Conservation (phyloP, 2,329 filamentous ascomycete species). For the Ophiocordyceps unilateralis region DNA sequence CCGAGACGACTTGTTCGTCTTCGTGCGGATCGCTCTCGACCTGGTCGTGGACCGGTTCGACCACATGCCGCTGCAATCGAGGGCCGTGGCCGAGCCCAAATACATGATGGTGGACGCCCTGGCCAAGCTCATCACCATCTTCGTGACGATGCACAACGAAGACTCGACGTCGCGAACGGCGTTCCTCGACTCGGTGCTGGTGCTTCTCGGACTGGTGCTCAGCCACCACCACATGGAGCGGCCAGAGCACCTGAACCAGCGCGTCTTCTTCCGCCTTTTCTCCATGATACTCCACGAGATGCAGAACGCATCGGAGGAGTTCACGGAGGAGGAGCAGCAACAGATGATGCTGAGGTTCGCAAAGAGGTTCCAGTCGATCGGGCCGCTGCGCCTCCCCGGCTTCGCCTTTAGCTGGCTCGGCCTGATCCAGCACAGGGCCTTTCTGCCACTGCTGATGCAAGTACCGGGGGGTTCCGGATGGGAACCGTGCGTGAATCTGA, state of each 20-base stretch:
- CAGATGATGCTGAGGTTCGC: conserved; percentile 59
- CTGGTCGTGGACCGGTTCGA: conserved; percentile 65
- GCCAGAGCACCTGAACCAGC: conserved; percentile 68
- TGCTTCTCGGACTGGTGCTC: conserved; percentile 62
- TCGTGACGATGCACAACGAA: conserved; percentile 57
- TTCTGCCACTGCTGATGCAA: conserved; percentile 62
- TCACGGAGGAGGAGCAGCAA: conserved; percentile 43
- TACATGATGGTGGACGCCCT: conserved; percentile 60
- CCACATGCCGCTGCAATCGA: conserved; percentile 40
- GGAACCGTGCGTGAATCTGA: conserved; percentile 54
- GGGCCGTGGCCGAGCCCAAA: conserved; percentile 33
- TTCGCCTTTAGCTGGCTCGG: conserved; percentile 78
- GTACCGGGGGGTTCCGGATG: conserved; percentile 56
- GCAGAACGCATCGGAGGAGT: conserved; percentile 36
- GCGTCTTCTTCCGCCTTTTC: conserved; percentile 81
- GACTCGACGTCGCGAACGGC: conserved; percentile 45
- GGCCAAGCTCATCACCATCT: conserved; percentile 58
- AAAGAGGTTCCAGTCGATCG: conserved; percentile 51
- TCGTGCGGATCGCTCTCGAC: conserved; percentile 70
- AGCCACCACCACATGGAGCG: conserved; percentile 72
- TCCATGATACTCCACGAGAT: conserved; percentile 69
- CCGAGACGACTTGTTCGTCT: conserved; percentile 60
- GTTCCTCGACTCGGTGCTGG: conserved; percentile 63
- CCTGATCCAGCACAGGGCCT: conserved; percentile 68
- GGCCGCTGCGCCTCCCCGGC: conserved; percentile 60